Evolutionary conservation across 352 stramenopile genomes (phyloP).

Genomic region (Phytophthora rubi): DNA sequence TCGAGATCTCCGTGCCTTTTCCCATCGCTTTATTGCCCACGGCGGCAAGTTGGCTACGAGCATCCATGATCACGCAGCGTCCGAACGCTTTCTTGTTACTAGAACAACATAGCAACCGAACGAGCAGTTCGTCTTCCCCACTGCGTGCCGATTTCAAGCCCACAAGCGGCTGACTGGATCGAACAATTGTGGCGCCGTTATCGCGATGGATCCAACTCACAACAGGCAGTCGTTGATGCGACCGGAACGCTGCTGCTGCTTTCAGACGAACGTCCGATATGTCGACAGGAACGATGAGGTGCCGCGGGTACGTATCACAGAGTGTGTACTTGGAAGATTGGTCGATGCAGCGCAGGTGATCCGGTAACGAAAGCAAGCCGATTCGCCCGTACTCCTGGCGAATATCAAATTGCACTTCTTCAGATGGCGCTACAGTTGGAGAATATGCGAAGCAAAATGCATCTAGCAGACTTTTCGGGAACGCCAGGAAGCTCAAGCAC

Average conservation of each 20-base stretch:
- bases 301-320: slow-evolving; percentile 95
- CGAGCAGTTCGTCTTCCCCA: slow-evolving; percentile 79
- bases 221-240: slow-evolving; percentile 71
- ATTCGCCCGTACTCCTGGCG: slow-evolving; percentile 82
- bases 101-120: slow-evolving; percentile 70
- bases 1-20: slow-evolving; percentile 96
- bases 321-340: slow-evolving; percentile 82
- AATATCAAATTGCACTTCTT: slow-evolving; percentile 83
- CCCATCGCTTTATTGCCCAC: slow-evolving; percentile 92
- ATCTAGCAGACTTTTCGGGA: slow-evolving; percentile 73
- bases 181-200: slow-evolving; percentile 82
- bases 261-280: slow-evolving; percentile 92
- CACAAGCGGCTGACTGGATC: slow-evolving; percentile 82
- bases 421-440: slow-evolving; percentile 70
- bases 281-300: slow-evolving; percentile 93
- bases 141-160: slow-evolving; percentile 81
- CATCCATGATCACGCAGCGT: slow-evolving; percentile 87
- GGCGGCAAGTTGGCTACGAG: slow-evolving; percentile 78
- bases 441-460: slow-evolving; percentile 86
- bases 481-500: slow-evolving; percentile 77
- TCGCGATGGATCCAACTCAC: slow-evolving; percentile 77
- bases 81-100: slow-evolving; percentile 53
- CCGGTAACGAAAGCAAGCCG: slow-evolving; percentile 69
- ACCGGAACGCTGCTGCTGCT: slow-evolving; percentile 72
- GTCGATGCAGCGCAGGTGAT: slow-evolving; percentile 78